phyloP scores from a whole-genome alignment of 2,329 filamentous ascomycete genomes.

The Exophiala sp. region DNA sequence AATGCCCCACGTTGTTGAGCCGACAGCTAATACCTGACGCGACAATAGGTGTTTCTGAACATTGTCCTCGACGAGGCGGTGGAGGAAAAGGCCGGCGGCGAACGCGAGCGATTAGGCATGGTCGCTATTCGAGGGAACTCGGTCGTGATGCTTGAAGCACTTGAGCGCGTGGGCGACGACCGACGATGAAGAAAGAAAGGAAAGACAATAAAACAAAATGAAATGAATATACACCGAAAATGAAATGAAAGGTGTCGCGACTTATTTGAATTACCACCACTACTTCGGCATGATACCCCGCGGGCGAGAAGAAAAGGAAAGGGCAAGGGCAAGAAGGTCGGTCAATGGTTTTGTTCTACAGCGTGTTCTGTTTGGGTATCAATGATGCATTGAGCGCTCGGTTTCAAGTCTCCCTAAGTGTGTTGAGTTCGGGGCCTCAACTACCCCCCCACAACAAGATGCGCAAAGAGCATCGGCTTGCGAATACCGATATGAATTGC shows the following conservation, averaged over 20 bases:
- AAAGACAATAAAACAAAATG: neutral
- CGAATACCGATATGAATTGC: too few relatives aligned
- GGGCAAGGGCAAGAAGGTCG: too few relatives aligned
- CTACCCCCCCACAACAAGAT: too few relatives aligned
- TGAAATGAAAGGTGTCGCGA: too few relatives aligned
- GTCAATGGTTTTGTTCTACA: slow-evolving; percentile 7
- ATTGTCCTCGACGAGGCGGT: slow-evolving; percentile 95
- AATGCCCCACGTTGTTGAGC: too few relatives aligned
- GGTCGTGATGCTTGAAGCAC: slow-evolving; percentile 84
- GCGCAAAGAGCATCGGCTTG: too few relatives aligned
- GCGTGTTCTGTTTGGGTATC: slow-evolving; percentile 13
- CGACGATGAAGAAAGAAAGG: slow-evolving; percentile 16
- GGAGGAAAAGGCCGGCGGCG: slow-evolving; percentile 86
- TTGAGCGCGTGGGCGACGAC: slow-evolving; percentile 28
- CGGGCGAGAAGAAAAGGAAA: slow-evolving; percentile 11
- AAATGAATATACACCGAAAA: too few relatives aligned
- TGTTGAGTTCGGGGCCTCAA: too few relatives aligned
- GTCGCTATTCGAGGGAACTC: slow-evolving; percentile 97
- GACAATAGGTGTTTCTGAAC: slow-evolving; percentile 82
- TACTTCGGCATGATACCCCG: neutral
- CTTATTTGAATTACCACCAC: too few relatives aligned
- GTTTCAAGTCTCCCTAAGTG: neutral
- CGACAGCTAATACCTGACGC: too few relatives aligned
- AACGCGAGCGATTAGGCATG: slow-evolving; percentile 88
- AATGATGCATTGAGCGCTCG: neutral